Evolutionary conservation across 208 protist genomes (phyloP).

Genomic region (Leishmania guyanensis): DNA sequence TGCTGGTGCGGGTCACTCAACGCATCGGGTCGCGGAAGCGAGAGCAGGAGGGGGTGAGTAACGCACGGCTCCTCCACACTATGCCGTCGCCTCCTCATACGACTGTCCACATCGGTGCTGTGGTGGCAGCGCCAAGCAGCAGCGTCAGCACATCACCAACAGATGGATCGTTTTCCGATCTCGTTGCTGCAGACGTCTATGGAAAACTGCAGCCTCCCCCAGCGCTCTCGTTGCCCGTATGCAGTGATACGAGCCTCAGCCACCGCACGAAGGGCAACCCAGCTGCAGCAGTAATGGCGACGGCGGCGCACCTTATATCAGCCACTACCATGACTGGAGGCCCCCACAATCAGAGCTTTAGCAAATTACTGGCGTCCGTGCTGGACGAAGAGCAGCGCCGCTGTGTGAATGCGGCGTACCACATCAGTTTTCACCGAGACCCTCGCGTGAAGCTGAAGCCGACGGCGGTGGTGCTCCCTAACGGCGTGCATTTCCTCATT

Average conservation of each 20-base stretch:
- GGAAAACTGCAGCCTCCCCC: background rate
- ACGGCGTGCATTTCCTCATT: slow-evolving; percentile 51
- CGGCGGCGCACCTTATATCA: background rate
- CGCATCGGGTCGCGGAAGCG: background rate
- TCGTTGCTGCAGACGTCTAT: background rate
- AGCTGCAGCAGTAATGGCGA: background rate
- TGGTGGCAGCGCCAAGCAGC: background rate
- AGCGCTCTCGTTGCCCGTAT: background rate
- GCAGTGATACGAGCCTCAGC: background rate
- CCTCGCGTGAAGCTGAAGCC: slow-evolving; percentile 56
- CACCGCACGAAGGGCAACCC: background rate
- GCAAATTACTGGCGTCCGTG: background rate
- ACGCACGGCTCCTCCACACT: background rate
- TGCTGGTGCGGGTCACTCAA: background rate
- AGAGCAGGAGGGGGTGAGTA: background rate
- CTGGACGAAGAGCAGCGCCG: slow-evolving; percentile 41
- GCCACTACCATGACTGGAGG: background rate
- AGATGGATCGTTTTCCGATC: background rate
- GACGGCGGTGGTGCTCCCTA: slow-evolving; percentile 48
- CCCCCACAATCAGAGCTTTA: slow-evolving; percentile 18
- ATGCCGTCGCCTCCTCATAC: background rate
- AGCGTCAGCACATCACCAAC: background rate
- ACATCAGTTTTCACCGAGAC: slow-evolving; percentile 56
- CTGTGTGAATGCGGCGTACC: slow-evolving; percentile 58
- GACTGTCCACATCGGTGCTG: slow-evolving; percentile 6